Base-by-base conservation (phyloP, 2,329 filamentous ascomycete genomes). In the Myrmaecium sp. region DNA sequence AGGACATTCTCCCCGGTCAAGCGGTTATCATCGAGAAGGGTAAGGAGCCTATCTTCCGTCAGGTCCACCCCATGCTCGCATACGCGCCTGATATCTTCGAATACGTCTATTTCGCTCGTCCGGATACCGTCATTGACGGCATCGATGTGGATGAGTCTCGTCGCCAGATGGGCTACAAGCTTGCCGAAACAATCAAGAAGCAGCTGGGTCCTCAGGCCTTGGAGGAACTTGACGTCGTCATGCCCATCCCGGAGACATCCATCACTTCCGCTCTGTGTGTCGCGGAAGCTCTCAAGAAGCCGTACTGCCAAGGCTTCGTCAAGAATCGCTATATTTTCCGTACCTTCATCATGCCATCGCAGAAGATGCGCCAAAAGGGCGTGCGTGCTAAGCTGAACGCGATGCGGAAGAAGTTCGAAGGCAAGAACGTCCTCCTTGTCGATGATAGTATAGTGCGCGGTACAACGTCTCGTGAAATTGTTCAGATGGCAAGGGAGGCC, bases 381-480 rank as follows among this genome's bases (percentile, higher is more conserved):
- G 82, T 95, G 6, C 74, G 86, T 4, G 70, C 84, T 25, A 95
- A 95, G 57, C 64, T 95, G 20, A 86, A 79, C 33, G 71, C 84
- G 12, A 92, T 94, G 53, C 69, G 74, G 14, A 72, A 74, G 19
- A 83, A 94, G 46, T 94, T 94, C 52, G 62, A 73, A 30, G 80
- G 68, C 37, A 74, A 77, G 40, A 78, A 74, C 32, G 77, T 95
- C 5, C 62, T 83, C 7, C 59, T 95, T 1, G 79, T 94, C 2
- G 86, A 94, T 40, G 86, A 94, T 54, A 81, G 73, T 40, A 82
- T 93, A 32, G 84, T 93, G 4, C 69, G 84, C 19, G 84, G 83
- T 26, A 91, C 79, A 0, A 92, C 81, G 2, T 76, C 69, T 33
- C 61, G 73, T 24, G 78, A 83, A 47, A 84, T 83, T 34, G 74